phyloP scores from a whole-genome alignment of 2,329 filamentous ascomycete genomes.

The Apiospora marii region DNA sequence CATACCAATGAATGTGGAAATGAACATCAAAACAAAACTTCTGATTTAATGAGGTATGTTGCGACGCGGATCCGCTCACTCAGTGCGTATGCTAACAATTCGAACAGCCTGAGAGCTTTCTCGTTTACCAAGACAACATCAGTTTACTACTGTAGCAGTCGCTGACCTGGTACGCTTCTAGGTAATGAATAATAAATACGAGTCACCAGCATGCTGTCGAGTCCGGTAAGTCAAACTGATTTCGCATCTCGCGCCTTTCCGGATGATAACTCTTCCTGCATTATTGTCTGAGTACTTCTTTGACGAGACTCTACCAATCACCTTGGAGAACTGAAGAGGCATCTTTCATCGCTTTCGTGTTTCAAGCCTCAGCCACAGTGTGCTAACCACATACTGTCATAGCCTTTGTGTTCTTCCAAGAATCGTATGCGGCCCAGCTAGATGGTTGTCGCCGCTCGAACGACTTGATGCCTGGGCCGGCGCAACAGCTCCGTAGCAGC shows the following conservation, averaged over 20 bases:
- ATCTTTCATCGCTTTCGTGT: neutral
- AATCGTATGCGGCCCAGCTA: neutral
- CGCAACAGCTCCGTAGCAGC: neutral
- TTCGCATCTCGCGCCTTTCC: conserved; percentile 43
- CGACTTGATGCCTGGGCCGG: neutral
- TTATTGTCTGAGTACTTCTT: conserved; percentile 61
- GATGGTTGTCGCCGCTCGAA: neutral
- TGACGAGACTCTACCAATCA: conserved; percentile 61
- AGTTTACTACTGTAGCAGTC: neutral
- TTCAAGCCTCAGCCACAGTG: neutral
- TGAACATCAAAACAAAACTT: conserved; percentile 45
- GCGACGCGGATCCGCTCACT: conserved; percentile 37
- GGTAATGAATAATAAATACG: neutral
- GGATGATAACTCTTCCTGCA: conserved; percentile 56
- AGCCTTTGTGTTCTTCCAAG: neutral
- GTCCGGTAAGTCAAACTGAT: neutral
- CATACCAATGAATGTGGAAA: conserved; percentile 40
- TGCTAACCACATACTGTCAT: neutral
- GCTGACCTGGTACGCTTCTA: neutral
- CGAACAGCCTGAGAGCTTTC: conserved; percentile 23
- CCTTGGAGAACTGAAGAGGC: conserved; percentile 67
- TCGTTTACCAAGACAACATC: conserved; percentile 11
- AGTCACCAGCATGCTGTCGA: neutral
- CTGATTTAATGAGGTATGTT: conserved; percentile 49
- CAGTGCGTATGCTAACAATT: neutral